Evolutionary conservation across 805 yeast genomes (phyloP).

Genomic region (Suhomyces sp.): DNA sequence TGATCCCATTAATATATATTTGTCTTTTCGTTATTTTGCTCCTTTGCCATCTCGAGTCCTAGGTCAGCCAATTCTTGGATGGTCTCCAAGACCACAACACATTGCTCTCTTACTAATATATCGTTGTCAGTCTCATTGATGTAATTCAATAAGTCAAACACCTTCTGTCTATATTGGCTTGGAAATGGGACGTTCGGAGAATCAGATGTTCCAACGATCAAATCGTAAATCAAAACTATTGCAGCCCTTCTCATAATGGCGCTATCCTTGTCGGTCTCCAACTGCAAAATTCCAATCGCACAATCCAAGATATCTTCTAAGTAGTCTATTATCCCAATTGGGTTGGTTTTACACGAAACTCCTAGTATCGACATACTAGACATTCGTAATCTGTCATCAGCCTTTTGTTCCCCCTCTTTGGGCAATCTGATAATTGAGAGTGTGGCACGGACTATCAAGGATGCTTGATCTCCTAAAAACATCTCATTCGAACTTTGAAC

Average conservation of each 20-base stretch:
- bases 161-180: conserved; percentile 41
- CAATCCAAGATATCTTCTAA: conserved; percentile 69
- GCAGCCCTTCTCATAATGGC: conserved; percentile 75
- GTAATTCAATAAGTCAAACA: conserved; percentile 45
- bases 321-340: conserved; percentile 48
- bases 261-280: conserved; percentile 46
- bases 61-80: conserved; percentile 27
- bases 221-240: conserved; percentile 62
- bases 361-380: conserved; percentile 90
- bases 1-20: too few relatives aligned
- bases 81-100: conserved; percentile 33
- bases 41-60: conserved; percentile 11
- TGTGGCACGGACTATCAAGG: conserved; percentile 43
- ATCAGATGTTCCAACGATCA: conserved; percentile 47
- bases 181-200: conserved; percentile 54
- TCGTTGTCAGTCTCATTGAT: conserved; percentile 51
- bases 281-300: conserved; percentile 68
- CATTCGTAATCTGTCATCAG: conserved; percentile 69
- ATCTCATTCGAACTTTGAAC: conserved; percentile 50
- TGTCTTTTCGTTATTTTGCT: too few relatives aligned
- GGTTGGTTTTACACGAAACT: conserved; percentile 56
- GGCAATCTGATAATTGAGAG: conserved; percentile 38
- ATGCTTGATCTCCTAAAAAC: conserved; percentile 46
- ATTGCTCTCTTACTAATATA: conserved; percentile 59
- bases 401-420: conserved; percentile 21